Conservation (phyloP, 1,284 basidiomycete genomes). For the Ceraceosorus guamensis region DNA sequence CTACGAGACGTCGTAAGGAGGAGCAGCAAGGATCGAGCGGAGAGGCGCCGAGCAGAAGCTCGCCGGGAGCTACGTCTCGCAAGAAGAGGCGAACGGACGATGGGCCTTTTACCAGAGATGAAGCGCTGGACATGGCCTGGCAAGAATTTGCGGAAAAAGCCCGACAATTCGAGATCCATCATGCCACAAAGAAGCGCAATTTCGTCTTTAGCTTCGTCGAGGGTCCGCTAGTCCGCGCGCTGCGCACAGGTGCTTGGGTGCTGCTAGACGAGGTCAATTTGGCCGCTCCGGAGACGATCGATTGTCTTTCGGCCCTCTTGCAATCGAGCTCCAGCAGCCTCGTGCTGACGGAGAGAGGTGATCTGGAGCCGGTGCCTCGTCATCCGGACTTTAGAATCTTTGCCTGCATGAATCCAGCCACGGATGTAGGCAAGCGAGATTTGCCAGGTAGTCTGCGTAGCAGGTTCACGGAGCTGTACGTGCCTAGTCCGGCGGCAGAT, state of each 20-base stretch:
- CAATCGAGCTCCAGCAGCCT: conserved; percentile 80
- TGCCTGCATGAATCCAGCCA: conserved; percentile 99
- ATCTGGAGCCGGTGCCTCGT: conserved; percentile 78
- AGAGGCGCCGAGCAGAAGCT: neutral
- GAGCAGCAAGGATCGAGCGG: neutral
- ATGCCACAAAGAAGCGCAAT: conserved; percentile 32
- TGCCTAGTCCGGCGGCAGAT: conserved; percentile 85
- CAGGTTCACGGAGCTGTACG: conserved; percentile 92
- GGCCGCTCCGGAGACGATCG: conserved; percentile 86
- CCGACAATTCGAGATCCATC: conserved; percentile 63
- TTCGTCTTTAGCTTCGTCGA: conserved; percentile 79
- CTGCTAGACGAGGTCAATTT: conserved; percentile 95
- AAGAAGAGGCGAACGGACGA: conserved; percentile 44
- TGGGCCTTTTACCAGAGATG: conserved; percentile 11
- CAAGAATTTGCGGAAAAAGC: conserved; percentile 63
- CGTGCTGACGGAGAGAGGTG: conserved; percentile 86
- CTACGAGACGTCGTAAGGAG: conserved; percentile 6
- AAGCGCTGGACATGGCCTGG: conserved; percentile 30
- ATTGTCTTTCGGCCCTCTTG: conserved; percentile 79
- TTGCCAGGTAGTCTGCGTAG: conserved; percentile 81
- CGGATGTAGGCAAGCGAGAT: conserved; percentile 96
- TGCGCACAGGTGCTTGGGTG: conserved; percentile 86
- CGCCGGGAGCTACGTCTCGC: conserved; percentile 3
- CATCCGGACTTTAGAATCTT: conserved; percentile 94
- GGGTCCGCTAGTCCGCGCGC: conserved; percentile 86